Evolutionary conservation across 73 alveolate species (phyloP).

Genomic region (Uronychia binucleata): DNA sequence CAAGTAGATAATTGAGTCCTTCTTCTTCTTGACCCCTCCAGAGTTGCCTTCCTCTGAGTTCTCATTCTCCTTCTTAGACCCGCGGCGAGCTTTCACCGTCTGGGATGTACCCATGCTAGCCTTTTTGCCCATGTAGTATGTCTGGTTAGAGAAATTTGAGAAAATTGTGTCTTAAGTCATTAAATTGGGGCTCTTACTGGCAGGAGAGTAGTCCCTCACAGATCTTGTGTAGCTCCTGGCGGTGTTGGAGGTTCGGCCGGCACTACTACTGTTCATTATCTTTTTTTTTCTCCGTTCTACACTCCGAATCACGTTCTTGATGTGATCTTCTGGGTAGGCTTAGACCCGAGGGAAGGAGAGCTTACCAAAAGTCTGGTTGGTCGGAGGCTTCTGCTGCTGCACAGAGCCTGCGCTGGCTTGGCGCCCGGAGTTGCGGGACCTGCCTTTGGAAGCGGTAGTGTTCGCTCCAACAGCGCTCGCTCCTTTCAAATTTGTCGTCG

Average conservation of each 20-base stretch:
- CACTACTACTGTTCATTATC: not conserved
- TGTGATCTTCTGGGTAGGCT: not conserved
- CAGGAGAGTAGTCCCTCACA: not conserved
- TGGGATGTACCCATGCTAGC: not conserved
- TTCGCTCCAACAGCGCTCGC: not conserved
- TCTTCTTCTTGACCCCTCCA: not conserved
- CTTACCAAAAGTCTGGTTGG: not conserved
- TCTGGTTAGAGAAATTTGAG: not conserved
- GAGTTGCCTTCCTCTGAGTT: not conserved
- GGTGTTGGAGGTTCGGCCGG: not conserved
- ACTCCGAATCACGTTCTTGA: not conserved
- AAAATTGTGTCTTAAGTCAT: not conserved
- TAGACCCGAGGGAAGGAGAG: not conserved
- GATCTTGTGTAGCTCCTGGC: not conserved
- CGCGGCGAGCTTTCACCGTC: not conserved
- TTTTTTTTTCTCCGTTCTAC: not conserved
- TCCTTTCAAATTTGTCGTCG: not conserved
- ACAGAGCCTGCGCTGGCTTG: not conserved
- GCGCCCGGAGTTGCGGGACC: not conserved
- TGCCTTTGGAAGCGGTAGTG: not conserved
- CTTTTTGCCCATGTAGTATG: not conserved
- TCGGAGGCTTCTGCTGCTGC: not conserved
- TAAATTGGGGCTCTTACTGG: not conserved
- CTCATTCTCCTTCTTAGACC: not conserved
- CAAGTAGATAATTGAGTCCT: not conserved